Percentiles rank a stretch among this genome's conserved stretches.
Evolutionary conservation across 495 filamentous ascomycete genomes (phyloP).

Genomic region (Penicillium malachiteum): DNA sequence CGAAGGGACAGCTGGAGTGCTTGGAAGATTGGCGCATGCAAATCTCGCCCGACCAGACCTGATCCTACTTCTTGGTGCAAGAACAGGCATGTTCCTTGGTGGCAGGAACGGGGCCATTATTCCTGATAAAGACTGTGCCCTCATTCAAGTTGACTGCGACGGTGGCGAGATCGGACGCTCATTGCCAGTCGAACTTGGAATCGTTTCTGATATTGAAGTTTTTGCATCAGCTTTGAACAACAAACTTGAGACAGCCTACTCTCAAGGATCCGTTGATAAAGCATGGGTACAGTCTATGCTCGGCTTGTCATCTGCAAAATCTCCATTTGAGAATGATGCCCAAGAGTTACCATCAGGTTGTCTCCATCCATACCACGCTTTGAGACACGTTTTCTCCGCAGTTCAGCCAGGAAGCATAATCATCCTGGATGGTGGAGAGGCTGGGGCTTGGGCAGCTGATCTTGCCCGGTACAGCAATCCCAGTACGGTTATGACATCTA

Average conservation of each 20-base stretch:
- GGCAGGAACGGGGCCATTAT: conserved; percentile 26
- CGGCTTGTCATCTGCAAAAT: conserved; percentile 9
- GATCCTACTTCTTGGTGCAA: conserved; percentile 24
- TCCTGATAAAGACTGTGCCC: conserved; percentile 21
- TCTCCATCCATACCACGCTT: conserved; percentile 29
- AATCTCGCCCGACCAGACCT: conserved; percentile 18
- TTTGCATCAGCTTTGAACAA: conserved; percentile 18
- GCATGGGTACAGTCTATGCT: conserved; percentile 19
- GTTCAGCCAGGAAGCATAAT: conserved; percentile 26
- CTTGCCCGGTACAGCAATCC: conserved; percentile 11
- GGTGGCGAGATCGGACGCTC: conserved; percentile 26
- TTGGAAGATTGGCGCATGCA: conserved; percentile 16
- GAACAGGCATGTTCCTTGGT: conserved; percentile 31
- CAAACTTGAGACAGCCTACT: background rate
- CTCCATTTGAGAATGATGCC: conserved; percentile 21
- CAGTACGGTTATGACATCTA: conserved; percentile 18
- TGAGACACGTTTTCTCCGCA: conserved; percentile 19
- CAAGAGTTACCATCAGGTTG: conserved; percentile 11
- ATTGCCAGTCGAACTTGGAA: conserved; percentile 22
- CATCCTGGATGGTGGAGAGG: conserved; percentile 29
- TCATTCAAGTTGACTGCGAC: conserved; percentile 28
- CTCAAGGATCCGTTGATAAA: conserved; percentile 6
- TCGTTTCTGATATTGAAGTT: conserved; percentile 22
- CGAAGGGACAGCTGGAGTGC: conserved; percentile 3
- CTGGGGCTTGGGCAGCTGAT: conserved; percentile 19